These are phyloP conservation scores for Chlorella sp. DNA, from an alignment of 139 green algal genomes.

Conservation along the genomic window DNA sequence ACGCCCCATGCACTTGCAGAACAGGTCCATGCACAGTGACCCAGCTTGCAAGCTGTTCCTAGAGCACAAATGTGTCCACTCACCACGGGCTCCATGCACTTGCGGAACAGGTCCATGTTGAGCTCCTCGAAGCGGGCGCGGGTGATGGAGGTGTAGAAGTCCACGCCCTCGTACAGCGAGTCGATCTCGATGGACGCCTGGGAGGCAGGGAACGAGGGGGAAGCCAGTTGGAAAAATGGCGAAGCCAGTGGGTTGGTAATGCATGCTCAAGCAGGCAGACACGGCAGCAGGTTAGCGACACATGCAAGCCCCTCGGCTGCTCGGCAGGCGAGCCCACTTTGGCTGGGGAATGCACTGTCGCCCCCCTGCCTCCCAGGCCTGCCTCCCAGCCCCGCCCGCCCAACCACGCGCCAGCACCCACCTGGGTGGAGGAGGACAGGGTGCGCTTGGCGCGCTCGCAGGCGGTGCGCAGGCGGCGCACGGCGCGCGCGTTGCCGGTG, in stretches of 20 bases:
- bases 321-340: no score
- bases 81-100: constrained; percentile 99
- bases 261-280: no score
- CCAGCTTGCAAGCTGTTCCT: no score
- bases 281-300: no score
- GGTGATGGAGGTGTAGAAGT: constrained; percentile 98
- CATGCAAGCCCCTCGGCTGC: no score
- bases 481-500: constrained; percentile 78
- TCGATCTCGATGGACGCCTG: constrained; percentile 98
- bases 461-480: constrained; percentile 77
- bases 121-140: constrained; percentile 98
- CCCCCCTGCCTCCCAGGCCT: no score
- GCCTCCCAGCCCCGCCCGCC: no score
- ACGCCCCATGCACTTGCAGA: constrained; percentile 99
- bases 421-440: constrained; percentile 73
- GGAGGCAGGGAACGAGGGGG: constrained; percentile 53
- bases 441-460: constrained; percentile 88
- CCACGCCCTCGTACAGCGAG: constrained; percentile 95
- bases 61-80: background rate
- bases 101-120: constrained; percentile 99
- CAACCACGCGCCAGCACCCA: background rate
- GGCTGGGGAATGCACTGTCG: no score
- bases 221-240: constrained; percentile 54
- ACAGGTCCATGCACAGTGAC: constrained; percentile 96
- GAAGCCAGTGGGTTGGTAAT: no score